A percentile compares a stretch with the other conserved stretches of the same genome.
phyloP scores from a whole-genome alignment of 73 alveolate genomes.

The Tetrahymena malaccensis region DNA sequence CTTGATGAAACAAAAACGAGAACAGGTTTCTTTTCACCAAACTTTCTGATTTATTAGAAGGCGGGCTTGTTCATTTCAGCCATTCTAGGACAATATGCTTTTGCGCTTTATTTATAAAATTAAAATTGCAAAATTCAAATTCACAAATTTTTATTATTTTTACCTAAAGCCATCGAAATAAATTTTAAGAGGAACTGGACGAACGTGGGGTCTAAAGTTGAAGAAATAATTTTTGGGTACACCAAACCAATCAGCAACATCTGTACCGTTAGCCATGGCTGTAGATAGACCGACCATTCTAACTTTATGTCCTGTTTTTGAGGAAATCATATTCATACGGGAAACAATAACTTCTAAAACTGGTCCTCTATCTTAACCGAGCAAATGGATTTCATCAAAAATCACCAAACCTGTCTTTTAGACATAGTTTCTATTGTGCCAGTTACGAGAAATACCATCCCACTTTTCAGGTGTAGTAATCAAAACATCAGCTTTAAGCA shows the following conservation, averaged over 20 bases:
- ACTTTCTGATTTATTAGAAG: constrained; percentile 90
- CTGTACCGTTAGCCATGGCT: constrained; percentile 99
- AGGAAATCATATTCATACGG: constrained; percentile 81
- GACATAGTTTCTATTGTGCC: constrained; percentile 98
- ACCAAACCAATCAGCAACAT: constrained; percentile 99
- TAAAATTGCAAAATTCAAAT: background rate
- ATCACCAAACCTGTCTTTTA: constrained; percentile 93
- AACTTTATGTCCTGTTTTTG: constrained; percentile 54
- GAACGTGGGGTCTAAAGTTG: constrained; percentile 98
- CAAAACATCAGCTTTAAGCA: constrained; percentile 62
- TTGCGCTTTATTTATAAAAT: constrained; percentile 56
- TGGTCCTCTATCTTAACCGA: constrained; percentile 99
- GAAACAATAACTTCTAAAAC: constrained; percentile 98
- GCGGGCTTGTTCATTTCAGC: constrained; percentile 99
- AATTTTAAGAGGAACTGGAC: constrained; percentile 99
- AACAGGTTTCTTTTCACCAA: constrained; percentile 88
- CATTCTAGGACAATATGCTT: constrained; percentile 94
- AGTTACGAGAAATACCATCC: constrained; percentile 99
- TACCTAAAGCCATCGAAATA: constrained; percentile 93
- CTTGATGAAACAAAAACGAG: constrained; percentile 90
- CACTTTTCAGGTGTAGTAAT: constrained; percentile 99
- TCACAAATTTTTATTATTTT: background rate
- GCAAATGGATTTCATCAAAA: constrained; percentile 99
- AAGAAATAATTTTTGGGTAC: constrained; percentile 88
- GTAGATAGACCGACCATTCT: constrained; percentile 95